Percentiles rank a stretch among this genome's conserved stretches.
These are phyloP conservation scores for Ampelocalamus luodianensis DNA, from an alignment of 176 grass and related monocot genomes.

Conservation along the genomic window DNA sequence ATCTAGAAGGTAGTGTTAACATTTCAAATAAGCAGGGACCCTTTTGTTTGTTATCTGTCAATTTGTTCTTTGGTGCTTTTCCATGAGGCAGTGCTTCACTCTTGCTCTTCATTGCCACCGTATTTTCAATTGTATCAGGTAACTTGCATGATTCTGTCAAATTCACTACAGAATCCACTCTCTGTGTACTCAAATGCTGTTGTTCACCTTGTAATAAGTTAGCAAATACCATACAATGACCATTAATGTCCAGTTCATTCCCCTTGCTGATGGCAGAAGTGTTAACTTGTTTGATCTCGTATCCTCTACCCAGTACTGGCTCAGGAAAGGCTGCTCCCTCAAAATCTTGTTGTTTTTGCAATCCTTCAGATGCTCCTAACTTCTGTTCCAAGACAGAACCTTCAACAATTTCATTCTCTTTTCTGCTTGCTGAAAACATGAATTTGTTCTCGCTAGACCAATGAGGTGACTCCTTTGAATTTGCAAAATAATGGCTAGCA, in stretches of 20 bases:
- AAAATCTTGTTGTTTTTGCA: slow-evolving; percentile 20
- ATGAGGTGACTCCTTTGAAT: slow-evolving; percentile 34
- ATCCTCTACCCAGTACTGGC: slow-evolving; percentile 32
- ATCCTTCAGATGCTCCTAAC: slow-evolving; percentile 25
- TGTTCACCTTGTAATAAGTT: slow-evolving; percentile 20
- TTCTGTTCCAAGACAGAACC: slow-evolving; percentile 28
- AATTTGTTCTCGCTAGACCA: slow-evolving; percentile 22
- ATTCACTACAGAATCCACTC: slow-evolving; percentile 47
- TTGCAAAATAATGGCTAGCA: slow-evolving; percentile 21
- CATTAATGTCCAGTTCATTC: slow-evolving; percentile 11
- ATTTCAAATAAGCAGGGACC: slow-evolving; percentile 69
- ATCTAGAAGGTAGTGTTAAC: slow-evolving; percentile 57
- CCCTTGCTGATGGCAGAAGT: slow-evolving; percentile 28
- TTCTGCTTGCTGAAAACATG: slow-evolving; percentile 37
- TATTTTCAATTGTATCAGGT: slow-evolving; percentile 20
- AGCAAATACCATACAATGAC: slow-evolving; percentile 6
- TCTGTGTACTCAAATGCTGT: slow-evolving; percentile 24
- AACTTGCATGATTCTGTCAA: slow-evolving; percentile 37
- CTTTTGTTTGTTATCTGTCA: slow-evolving; percentile 50
- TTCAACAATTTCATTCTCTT: slow-evolving; percentile 35
- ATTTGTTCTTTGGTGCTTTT: slow-evolving; percentile 46
- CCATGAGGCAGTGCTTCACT: slow-evolving; percentile 21
- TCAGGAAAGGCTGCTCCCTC: slow-evolving; percentile 5
- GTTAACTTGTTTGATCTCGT: slow-evolving; percentile 33
- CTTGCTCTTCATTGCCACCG: slow-evolving; percentile 36